These are phyloP conservation scores for Cryptomeria japonica DNA, from an alignment of 75 land plant genomes.

Conservation along the genomic window DNA sequence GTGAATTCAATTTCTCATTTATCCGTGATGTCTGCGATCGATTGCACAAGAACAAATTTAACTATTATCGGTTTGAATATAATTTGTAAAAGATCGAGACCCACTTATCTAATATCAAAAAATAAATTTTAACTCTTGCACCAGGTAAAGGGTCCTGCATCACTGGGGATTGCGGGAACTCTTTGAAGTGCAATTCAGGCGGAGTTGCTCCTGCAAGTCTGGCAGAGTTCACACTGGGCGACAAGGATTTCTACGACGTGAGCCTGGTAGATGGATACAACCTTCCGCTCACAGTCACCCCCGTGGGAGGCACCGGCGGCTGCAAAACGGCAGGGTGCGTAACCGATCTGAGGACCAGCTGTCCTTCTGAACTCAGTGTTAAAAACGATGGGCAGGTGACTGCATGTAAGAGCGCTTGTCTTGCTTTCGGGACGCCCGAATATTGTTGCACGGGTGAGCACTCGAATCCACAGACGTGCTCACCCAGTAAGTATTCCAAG, in stretches of 20 bases:
- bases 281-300: conserved; percentile 6
- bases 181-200: conserved; percentile 24
- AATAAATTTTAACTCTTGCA: not conserved
- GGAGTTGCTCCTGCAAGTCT: conserved; percentile 27
- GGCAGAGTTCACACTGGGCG: conserved; percentile 12
- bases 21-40: too few relatives aligned
- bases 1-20: too few relatives aligned
- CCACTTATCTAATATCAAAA: too few relatives aligned
- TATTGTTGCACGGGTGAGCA: conserved; percentile 69
- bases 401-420: conserved; percentile 89
- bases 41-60: too few relatives aligned
- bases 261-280: conserved; percentile 15
- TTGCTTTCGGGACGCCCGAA: conserved; percentile 54
- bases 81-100: too few relatives aligned
- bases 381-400: conserved; percentile 36
- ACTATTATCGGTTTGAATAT: too few relatives aligned
- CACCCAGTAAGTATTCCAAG: conserved; percentile 47
- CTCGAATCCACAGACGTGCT: conserved; percentile 39
- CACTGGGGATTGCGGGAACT: conserved; percentile 45
- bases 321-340: conserved; percentile 45
- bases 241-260: conserved; percentile 21
- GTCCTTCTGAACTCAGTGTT: not conserved
- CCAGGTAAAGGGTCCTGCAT: conserved; percentile 33
- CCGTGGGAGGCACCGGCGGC: conserved; percentile 4
- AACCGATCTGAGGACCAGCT: conserved; percentile 19